phyloP scores from a whole-genome alignment of 2,329 filamentous ascomycete species.

The Sclerotinia borealis region DNA sequence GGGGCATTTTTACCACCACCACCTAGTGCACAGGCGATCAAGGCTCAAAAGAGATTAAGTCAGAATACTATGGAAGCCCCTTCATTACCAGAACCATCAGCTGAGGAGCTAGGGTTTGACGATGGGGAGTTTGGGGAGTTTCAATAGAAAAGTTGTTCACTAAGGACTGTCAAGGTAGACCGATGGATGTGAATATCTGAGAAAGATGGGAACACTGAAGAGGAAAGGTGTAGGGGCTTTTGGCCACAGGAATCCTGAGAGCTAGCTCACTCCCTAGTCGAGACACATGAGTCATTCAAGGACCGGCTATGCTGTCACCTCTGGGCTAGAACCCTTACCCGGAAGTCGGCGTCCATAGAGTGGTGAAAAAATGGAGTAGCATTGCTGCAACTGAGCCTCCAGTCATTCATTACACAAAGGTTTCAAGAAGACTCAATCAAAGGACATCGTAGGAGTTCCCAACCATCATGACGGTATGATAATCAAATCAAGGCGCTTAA shows the following conservation, averaged over 20 bases:
- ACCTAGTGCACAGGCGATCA: conserved; percentile 55
- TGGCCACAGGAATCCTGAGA: background rate
- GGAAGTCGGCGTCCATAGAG: no score
- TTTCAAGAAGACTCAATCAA: background rate
- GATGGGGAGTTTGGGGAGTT: conserved; percentile 88
- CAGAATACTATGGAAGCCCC: conserved; percentile 40
- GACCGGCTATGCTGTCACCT: background rate
- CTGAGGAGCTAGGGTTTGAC: conserved; percentile 70
- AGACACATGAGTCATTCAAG: background rate
- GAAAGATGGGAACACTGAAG: background rate
- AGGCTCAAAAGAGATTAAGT: conserved; percentile 51
- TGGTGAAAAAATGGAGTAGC: background rate
- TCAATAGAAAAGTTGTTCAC: conserved; percentile 27
- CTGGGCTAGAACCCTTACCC: no score
- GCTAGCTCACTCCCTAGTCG: background rate
- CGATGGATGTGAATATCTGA: background rate
- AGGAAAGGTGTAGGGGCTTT: no score
- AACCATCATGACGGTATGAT: background rate
- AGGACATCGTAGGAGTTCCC: background rate
- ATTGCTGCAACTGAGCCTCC: background rate
- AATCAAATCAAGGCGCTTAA: background rate
- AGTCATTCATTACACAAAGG: background rate
- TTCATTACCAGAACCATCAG: conserved; percentile 30
- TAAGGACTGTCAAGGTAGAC: background rate
- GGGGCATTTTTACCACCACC: conserved; percentile 58